Percentiles rank a stretch among this genome's conserved stretches.
Evolutionary conservation across 2,329 filamentous ascomycete genomes (phyloP).

Genomic region (Alternaria arborescens): DNA sequence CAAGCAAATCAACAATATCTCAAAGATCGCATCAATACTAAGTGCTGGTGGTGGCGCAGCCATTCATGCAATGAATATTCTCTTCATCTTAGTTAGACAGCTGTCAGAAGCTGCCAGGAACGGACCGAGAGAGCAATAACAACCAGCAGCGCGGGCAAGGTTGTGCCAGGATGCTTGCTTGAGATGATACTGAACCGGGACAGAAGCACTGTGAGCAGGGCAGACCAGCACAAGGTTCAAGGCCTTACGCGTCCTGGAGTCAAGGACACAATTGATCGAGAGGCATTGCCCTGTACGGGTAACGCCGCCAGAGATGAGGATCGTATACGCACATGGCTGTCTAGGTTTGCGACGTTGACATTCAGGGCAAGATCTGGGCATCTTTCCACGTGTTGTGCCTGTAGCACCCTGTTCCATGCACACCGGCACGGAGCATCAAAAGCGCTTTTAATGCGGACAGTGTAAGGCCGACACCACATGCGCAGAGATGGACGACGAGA

Average conservation of each 20-base stretch:
- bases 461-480: neutral
- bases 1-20: conserved; percentile 17
- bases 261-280: neutral
- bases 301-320: neutral
- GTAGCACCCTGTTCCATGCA: neutral
- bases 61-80: neutral
- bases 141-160: conserved; percentile 13
- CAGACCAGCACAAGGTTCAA: conserved; percentile 10
- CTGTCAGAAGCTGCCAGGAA: conserved; percentile 15
- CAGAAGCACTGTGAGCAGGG: conserved; percentile 18
- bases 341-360: conserved; percentile 1
- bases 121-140: conserved; percentile 12
- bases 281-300: neutral
- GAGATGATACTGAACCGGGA: conserved; percentile 19
- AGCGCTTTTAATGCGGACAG: neutral
- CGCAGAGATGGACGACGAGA: neutral
- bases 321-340: conserved; percentile 3
- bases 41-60: conserved; percentile 5
- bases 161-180: conserved; percentile 19
- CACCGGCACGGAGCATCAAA: neutral
- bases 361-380: neutral
- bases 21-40: conserved; percentile 12
- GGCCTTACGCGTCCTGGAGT: neutral
- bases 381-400: neutral
- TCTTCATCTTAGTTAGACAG: neutral